phyloP scores from a whole-genome alignment of 129 eudicot species.

The Heracleum sosnowskyi region DNA sequence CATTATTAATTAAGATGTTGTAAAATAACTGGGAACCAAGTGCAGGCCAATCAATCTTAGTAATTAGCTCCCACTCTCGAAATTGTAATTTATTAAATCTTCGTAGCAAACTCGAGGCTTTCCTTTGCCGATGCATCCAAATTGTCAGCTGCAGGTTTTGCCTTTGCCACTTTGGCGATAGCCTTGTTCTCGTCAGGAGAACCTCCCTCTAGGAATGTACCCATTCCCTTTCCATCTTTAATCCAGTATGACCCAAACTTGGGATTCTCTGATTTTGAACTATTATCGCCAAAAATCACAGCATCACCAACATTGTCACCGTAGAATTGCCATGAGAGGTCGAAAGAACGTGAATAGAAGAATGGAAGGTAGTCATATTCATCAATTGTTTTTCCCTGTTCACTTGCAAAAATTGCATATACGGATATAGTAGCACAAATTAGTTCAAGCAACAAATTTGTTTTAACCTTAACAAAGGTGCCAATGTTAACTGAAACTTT shows the following conservation, averaged over 20 bases:
- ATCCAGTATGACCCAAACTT: slow-evolving; percentile 98
- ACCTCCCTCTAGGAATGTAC: slow-evolving; percentile 88
- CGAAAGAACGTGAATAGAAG: slow-evolving; percentile 96
- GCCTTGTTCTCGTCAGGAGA: slow-evolving; percentile 91
- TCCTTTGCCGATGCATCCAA: slow-evolving; percentile 64
- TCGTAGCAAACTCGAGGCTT: slow-evolving; percentile 71
- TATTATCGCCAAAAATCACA: slow-evolving; percentile 66
- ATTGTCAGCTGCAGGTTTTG: slow-evolving; percentile 61
- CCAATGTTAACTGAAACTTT: background rate
- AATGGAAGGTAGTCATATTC: slow-evolving; percentile 88
- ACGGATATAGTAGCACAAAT: slow-evolving; percentile 7
- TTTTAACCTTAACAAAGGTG: background rate
- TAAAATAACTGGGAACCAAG: background rate
- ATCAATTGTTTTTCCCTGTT: slow-evolving; percentile 56
- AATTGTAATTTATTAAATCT: slow-evolving; percentile 31
- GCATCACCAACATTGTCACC: slow-evolving; percentile 94
- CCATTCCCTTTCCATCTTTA: slow-evolving; percentile 84
- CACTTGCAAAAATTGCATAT: slow-evolving; percentile 83
- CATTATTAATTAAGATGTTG: background rate
- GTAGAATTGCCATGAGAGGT: slow-evolving; percentile 94
- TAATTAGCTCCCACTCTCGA: background rate
- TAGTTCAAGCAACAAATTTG: background rate
- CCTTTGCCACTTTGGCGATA: slow-evolving; percentile 74
- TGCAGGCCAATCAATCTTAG: background rate
- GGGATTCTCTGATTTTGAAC: slow-evolving; percentile 54